phyloP scores from a whole-genome alignment of 192 early-diverging fungal genomes.

The Phycomyces nitens region DNA sequence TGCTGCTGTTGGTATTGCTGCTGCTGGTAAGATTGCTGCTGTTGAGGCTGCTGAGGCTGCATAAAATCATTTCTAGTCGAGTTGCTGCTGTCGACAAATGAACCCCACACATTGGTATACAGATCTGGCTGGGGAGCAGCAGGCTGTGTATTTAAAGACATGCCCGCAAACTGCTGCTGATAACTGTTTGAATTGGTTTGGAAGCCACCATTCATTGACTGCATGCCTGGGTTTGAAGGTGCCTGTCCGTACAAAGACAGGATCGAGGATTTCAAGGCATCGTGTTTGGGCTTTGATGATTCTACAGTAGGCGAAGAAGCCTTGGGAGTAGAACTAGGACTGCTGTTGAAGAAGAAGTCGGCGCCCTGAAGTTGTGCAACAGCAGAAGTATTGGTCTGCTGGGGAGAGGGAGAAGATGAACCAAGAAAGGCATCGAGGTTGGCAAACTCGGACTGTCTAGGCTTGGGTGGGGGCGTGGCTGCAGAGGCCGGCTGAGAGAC shows the following conservation, averaged over 20 bases:
- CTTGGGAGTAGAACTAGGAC: constrained; percentile 13
- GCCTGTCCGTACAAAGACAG: constrained; percentile 31
- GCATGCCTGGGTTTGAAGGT: constrained; percentile 1
- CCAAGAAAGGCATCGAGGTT: constrained; percentile 29
- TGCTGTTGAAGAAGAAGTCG: constrained; percentile 34
- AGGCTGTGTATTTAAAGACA: constrained; percentile 6
- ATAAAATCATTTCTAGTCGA: constrained; percentile 1
- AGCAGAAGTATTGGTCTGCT: constrained; percentile 4
- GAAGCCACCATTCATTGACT: background rate
- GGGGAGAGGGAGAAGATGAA: constrained; percentile 6
- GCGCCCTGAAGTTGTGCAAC: constrained; percentile 36
- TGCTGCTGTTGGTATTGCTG: constrained; percentile 7
- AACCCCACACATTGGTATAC: constrained; percentile 15
- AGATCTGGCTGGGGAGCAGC: constrained; percentile 5
- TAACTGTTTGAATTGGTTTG: constrained; percentile 9
- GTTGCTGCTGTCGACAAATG: background rate
- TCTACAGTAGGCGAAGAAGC: constrained; percentile 5
- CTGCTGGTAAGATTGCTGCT: constrained; percentile 8
- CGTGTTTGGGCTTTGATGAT: constrained; percentile 19
- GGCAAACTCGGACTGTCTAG: constrained; percentile 20
- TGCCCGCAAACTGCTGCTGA: constrained; percentile 26
- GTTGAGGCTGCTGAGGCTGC: background rate
- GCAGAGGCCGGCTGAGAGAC: background rate
- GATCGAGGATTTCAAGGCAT: constrained; percentile 35
- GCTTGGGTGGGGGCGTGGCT: constrained; percentile 2